phyloP scores from a whole-genome alignment of 306 rosid genomes.

The Prunus padus region DNA sequence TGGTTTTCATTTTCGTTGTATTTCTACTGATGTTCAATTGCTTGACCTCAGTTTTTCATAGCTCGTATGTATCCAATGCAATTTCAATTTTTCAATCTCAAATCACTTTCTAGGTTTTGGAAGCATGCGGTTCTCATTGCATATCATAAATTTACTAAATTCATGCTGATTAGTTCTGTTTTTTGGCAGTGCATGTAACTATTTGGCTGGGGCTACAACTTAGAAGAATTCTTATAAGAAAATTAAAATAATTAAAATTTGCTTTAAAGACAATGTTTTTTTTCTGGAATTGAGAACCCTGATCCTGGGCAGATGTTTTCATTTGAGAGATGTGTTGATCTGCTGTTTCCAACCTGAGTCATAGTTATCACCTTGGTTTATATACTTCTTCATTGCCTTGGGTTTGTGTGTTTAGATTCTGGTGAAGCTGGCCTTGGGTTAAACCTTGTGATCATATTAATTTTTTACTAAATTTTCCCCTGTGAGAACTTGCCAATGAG shows the following conservation, averaged over 20 bases:
- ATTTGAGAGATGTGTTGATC: background rate
- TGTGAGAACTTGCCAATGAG: background rate
- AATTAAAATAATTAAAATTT: background rate
- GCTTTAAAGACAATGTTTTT: background rate
- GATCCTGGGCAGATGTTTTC: background rate
- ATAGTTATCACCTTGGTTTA: background rate
- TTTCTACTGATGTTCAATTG: background rate
- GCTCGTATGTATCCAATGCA: background rate
- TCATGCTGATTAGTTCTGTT: background rate
- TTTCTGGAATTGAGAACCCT: too few relatives aligned
- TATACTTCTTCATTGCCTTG: background rate
- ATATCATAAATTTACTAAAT: background rate
- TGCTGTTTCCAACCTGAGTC: background rate
- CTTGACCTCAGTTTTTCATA: background rate
- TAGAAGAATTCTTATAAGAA: background rate
- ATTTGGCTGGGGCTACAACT: background rate
- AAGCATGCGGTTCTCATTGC: background rate
- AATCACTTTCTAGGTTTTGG: background rate
- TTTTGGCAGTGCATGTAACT: background rate
- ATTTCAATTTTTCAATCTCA: background rate
- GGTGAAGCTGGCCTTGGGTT: background rate
- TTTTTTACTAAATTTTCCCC: background rate
- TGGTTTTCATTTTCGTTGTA: background rate
- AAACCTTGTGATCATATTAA: background rate
- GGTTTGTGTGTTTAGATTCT: constrained; percentile 2